phyloP scores from a whole-genome alignment of 169 alveolate genomes.

The Cryptosporidium ubiquitum region DNA sequence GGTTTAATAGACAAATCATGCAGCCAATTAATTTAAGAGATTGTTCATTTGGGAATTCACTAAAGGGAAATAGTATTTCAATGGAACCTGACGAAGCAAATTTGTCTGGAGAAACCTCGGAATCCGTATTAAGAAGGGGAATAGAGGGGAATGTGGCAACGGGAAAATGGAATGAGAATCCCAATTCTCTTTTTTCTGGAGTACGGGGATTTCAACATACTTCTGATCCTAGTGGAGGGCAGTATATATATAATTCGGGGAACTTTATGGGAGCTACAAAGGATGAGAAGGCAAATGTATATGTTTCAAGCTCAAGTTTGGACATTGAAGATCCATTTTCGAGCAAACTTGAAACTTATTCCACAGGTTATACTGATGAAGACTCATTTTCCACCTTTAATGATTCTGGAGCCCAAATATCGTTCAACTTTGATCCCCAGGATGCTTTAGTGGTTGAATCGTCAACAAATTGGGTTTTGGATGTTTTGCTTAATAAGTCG shows the following conservation, averaged over 20 bases:
- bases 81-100: background rate
- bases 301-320: background rate
- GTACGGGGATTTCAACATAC: background rate
- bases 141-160: background rate
- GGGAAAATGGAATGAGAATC: background rate
- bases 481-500: conserved; percentile 37
- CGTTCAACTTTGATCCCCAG: conserved; percentile 65
- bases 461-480: conserved; percentile 69
- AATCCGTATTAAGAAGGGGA: background rate
- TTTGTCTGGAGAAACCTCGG: background rate
- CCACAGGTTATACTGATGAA: conserved; percentile 50
- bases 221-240: background rate
- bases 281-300: background rate
- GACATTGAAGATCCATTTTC: conserved; percentile 10
- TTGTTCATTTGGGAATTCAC: background rate
- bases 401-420: conserved; percentile 33
- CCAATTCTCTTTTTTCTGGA: background rate
- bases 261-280: background rate
- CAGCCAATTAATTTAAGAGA: conserved; percentile 5
- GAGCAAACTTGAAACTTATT: conserved; percentile 36
- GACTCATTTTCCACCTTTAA: conserved; percentile 49
- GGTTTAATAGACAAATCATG: background rate
- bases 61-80: background rate
- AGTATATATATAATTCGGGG: background rate
- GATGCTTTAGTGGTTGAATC: conserved; percentile 69